A percentile compares a stretch with the other conserved stretches of the same genome.
Conservation (phyloP, 352 stramenopile species). For the Globisporangium parvum region DNA sequence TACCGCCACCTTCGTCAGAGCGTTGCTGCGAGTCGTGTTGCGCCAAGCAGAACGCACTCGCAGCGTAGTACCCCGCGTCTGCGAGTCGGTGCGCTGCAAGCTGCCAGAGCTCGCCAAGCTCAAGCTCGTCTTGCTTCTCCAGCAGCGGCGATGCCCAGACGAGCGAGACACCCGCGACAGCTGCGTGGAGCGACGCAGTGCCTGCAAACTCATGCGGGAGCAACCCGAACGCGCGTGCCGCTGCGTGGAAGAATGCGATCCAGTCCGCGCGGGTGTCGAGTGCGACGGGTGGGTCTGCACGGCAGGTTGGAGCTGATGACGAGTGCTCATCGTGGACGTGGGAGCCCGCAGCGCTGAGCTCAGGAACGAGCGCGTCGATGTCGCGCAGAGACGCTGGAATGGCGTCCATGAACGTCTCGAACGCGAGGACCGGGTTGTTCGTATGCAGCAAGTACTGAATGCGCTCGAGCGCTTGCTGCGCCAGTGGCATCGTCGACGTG, state of each 20-base stretch:
- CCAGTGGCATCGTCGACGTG: not conserved
- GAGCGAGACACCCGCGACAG: conserved; percentile 16
- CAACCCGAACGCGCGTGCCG: conserved; percentile 8
- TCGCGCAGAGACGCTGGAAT: not conserved
- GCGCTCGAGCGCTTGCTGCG: conserved; percentile 21
- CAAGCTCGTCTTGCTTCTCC: not conserved
- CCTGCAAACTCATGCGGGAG: conserved; percentile 13
- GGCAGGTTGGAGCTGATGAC: too few relatives aligned
- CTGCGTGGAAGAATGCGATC: not conserved
- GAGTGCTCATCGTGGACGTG: too few relatives aligned
- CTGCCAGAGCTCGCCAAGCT: not conserved
- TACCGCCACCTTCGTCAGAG: not conserved
- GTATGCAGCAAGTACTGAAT: conserved; percentile 28
- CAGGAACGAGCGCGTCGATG: conserved; percentile 18
- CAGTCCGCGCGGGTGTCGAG: not conserved
- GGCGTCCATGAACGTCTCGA: conserved; percentile 25
- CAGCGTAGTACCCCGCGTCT: conserved; percentile 22
- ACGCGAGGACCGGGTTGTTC: conserved; percentile 25
- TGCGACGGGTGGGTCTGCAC: not conserved
- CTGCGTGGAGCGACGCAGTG: conserved; percentile 23
- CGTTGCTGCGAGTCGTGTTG: too few relatives aligned
- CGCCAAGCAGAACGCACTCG: conserved; percentile 13
- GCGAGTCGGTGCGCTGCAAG: conserved; percentile 15
- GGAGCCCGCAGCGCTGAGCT: conserved; percentile 1
- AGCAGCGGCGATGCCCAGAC: conserved; percentile 3